These are phyloP conservation scores for Phaeosphaeria sp. DNA, from an alignment of 2,329 filamentous ascomycete genomes.

Conservation along the genomic window DNA sequence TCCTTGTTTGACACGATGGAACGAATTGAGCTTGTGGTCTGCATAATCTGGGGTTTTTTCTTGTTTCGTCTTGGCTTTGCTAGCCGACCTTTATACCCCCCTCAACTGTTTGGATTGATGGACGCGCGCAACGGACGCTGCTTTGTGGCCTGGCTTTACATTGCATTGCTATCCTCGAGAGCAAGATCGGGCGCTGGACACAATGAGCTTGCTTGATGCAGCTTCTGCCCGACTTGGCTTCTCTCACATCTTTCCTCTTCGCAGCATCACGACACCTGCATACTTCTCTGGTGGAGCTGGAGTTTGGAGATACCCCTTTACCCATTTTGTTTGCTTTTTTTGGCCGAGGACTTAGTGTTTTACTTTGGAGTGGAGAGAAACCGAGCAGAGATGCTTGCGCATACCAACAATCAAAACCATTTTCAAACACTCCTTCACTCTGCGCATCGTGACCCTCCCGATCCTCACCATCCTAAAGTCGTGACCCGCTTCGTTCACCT, in stretches of 20 bases:
- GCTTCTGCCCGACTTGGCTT: constrained; percentile 9
- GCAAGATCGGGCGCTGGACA: constrained; percentile 10
- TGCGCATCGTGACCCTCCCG: not conserved
- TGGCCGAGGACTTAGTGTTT: not conserved
- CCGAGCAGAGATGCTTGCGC: too few species aligned
- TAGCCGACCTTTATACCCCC: constrained; percentile 7
- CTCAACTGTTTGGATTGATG: constrained; percentile 1
- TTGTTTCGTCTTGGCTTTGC: constrained; percentile 1
- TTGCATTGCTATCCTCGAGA: not conserved
- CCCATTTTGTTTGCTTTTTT: not conserved
- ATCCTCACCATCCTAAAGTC: too few species aligned
- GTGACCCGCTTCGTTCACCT: too few species aligned
- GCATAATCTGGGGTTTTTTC: constrained; percentile 7
- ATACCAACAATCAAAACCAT: not conserved
- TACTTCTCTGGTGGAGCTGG: constrained; percentile 49
- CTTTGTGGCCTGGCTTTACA: constrained; percentile 8
- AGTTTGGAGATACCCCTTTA: constrained; percentile 50
- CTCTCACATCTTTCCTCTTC: constrained; percentile 11
- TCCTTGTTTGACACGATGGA: constrained; percentile 35
- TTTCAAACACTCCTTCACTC: too few species aligned
- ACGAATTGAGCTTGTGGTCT: constrained; percentile 20
- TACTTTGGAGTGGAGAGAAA: not conserved
- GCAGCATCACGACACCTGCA: constrained; percentile 12
- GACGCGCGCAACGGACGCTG: constrained; percentile 24
- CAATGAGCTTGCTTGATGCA: constrained; percentile 5